Evolutionary conservation across 1,284 basidiomycete species (phyloP), one percentile per base, ranked within the genome.

Genomic region (Ceratobasidium sp.): DNA sequence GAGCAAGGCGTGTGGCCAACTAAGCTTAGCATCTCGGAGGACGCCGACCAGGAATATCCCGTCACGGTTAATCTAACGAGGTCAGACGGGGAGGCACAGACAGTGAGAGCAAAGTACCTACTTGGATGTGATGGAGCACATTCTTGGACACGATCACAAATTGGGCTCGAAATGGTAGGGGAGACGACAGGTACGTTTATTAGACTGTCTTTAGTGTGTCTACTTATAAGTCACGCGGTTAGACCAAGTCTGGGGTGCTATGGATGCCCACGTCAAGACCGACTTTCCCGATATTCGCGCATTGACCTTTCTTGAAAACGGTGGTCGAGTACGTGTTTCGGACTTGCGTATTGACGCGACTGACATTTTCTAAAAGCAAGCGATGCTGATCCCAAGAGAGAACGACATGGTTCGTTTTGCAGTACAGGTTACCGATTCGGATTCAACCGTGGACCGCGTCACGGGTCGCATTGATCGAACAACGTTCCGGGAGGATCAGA

Each of bases 51-150:
- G 7, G 31, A 31, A 2, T 54, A 43, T 31, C 57, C 57, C 6
- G 50, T 67, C 3, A 40, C 27, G 10, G 38, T 53, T 6, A 27
- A 43, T 7, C 38, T 54, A 15, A 27, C 27, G 8, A 29, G 40
- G 10, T 12, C 34, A n/a, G 29, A 43, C 15, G 62, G 49, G 38
- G 17, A n/a, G 25, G 27, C 25, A 12, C 50, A 54, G 13, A 22
- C 22, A 2, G 25, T 67, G 13, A 53, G 29, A 29, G 62, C 62
- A 20, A 54, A 67, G 27, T 67, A 54, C 17, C 22, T 67, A 31
- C 42, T 67, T 20, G 62, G 62, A n/a, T 67, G 62, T 35, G 60
- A 65, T 43, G 60, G 69, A 17, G 60, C 60, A 15, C 60, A 65
- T 20, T 65, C 60, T 17, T 65, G 60, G 60, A 53, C 49, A 17